Evolutionary conservation across 108 stramenopile species (phyloP), one percentile per base, ranked within the genome.

Genomic region (Schizochytrium sp.): DNA sequence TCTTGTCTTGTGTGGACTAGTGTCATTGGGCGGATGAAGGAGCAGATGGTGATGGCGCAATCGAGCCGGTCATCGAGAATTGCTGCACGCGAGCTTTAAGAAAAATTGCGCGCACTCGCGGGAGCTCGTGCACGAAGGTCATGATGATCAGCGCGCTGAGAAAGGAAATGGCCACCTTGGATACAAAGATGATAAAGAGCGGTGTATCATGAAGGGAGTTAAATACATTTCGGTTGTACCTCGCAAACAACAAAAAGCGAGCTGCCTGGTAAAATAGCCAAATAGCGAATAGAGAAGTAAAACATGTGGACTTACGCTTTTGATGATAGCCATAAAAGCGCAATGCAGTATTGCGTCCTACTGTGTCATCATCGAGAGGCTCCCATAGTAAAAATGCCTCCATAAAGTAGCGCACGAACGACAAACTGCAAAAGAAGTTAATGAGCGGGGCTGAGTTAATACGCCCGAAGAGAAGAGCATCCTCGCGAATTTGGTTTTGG

Each of bases 51-150:
- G 28, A 28, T 28, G 28, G 28, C 28, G 28, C 28, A 28, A 28
- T 28, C 28, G 28, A 28, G 28, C 28, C 28, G 28, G 28, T 28
- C 28, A 28, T 28, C 28, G 28, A 28, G 28, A 28, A 58, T 10
- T 17, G 57, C 10, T 58, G 57, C 19, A 44, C 64, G 64, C 64
- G 64, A 44, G 64, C 64, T 44, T 69, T 69, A 44, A 15, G 19
- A 40, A 83, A 83, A 38, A 56, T 55, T 0, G 50, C 5, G 28
- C 76, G 76, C 76, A 83, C 12, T 10, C 76, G 76, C 45, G 76
- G 76, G 45, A 83, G 76, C 76, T 83, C 76, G 50, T 83, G 76
- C 10, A 83, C 53, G 47, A 83, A 17, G 76, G 76, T 83, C 76
- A 83, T 83, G 28, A 83, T 83, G 76, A 17, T 49, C 50, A 83